phyloP scores from a whole-genome alignment of 1,139 yeast genomes.

The Protomyces lactucae-debilis region DNA sequence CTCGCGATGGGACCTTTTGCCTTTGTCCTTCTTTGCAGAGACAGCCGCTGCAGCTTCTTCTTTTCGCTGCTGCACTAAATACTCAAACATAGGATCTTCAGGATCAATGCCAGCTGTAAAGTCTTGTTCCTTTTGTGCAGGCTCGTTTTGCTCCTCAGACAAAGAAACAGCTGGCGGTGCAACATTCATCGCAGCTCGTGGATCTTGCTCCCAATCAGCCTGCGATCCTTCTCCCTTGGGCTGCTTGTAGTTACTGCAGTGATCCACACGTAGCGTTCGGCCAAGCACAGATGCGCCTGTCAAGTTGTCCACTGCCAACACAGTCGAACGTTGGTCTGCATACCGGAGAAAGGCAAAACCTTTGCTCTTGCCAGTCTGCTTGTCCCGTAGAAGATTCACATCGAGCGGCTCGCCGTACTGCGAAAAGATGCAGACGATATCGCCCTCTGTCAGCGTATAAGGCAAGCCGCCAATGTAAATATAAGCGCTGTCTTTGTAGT shows the following conservation, averaged over 20 bases:
- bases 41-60: slow-evolving; percentile 1
- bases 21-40: too few species aligned
- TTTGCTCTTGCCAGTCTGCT: slow-evolving; percentile 59
- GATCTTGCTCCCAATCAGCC: slow-evolving; percentile 26
- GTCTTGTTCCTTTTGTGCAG: not conserved
- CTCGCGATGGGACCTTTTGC: too few species aligned
- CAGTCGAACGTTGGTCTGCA: slow-evolving; percentile 73
- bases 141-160: slow-evolving; percentile 22
- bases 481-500: slow-evolving; percentile 62
- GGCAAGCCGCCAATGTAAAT: slow-evolving; percentile 66
- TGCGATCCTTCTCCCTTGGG: slow-evolving; percentile 30
- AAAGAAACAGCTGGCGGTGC: too few species aligned
- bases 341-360: slow-evolving; percentile 83
- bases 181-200: slow-evolving; percentile 25
- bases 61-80: slow-evolving; percentile 28
- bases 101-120: slow-evolving; percentile 28
- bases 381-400: slow-evolving; percentile 64
- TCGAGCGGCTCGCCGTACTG: slow-evolving; percentile 88
- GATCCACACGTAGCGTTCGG: slow-evolving; percentile 64
- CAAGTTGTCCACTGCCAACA: slow-evolving; percentile 76
- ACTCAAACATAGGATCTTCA: slow-evolving; percentile 34
- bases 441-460: slow-evolving; percentile 61
- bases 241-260: slow-evolving; percentile 56
- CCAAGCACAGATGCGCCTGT: slow-evolving; percentile 59
- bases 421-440: slow-evolving; percentile 70